Evolutionary conservation across 2,329 filamentous ascomycete species (phyloP).

Genomic region (Trichoderma brevicompactum): DNA sequence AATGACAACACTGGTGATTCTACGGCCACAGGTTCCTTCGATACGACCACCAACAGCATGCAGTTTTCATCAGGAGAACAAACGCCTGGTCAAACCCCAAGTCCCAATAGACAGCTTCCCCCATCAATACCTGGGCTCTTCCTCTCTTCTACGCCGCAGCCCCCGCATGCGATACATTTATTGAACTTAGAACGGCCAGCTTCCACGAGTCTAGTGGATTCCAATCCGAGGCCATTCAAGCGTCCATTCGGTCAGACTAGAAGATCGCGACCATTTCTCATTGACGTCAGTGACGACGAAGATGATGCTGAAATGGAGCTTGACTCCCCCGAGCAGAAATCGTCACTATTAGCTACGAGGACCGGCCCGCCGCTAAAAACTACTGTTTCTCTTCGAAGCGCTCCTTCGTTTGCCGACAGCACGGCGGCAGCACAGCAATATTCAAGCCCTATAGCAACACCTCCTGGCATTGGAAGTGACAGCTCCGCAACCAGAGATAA

Average conservation of each 20-base stretch:
- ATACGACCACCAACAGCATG: not conserved
- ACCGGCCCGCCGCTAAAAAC: conserved; percentile 43
- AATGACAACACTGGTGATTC: not conserved
- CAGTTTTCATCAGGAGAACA: not conserved
- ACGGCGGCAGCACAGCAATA: conserved; percentile 44
- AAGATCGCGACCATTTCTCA: conserved; percentile 69
- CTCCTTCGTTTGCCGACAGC: conserved; percentile 51
- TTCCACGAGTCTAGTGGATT: conserved; percentile 72
- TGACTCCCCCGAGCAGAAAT: conserved; percentile 56
- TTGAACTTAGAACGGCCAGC: conserved; percentile 52
- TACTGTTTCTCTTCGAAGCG: conserved; percentile 48
- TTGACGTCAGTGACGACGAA: conserved; percentile 79
- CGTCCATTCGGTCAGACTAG: conserved; percentile 65
- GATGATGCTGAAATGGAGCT: conserved; percentile 72
- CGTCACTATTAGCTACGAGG: conserved; percentile 41
- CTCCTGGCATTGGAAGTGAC: conserved; percentile 42
- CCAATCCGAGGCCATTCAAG: conserved; percentile 52
- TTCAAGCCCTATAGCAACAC: conserved; percentile 49
- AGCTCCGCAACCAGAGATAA: conserved; percentile 46
- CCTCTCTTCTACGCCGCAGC: conserved; percentile 39
- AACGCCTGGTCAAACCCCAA: conserved; percentile 7
- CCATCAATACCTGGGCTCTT: conserved; percentile 46
- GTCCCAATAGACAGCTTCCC: conserved; percentile 23
- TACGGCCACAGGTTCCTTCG: not conserved
- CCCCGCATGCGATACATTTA: conserved; percentile 31